Evolutionary conservation across 805 yeast species (phyloP), one percentile per base, ranked within the genome.

Genomic region (Metschnikowia sp.): DNA sequence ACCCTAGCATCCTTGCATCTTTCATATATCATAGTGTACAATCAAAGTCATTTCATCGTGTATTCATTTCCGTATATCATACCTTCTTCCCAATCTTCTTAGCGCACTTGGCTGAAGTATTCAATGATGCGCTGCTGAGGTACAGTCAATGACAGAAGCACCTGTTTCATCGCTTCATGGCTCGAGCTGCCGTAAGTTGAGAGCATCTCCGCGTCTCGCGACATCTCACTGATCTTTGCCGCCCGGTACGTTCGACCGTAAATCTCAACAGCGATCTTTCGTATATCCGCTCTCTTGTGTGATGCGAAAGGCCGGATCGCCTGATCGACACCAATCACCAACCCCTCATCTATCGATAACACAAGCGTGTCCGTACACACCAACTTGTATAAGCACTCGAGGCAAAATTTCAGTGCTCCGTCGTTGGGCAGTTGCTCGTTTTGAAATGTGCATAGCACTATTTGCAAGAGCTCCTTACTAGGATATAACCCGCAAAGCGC

Each of bases 41-140:
- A 22, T 19, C 13, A 38, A 38, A 28, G 18, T 38, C 36, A 34
- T 34, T 34, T 19, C 22, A 13, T 15, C 38, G 19, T 26, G 28
- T 35, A 22, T 22, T 22, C 26, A 22, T 22, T 22, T 22, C 26
- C 26, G 26, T 22, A 38, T 30, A 38, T 22, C 26, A 8, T 33
- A 18, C n/a, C 13, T 40, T 12, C 29, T 41, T 28, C 9, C 32
- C n/a, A 30, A 46, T 13, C 38, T n/a, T 28, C 9, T 28, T 15
- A 22, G 18, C 22, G 33, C 31, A 10, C 28, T 18, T 37, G 42
- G 39, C 69, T 65, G 56, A 77, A 79, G 51, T 74, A 72, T 46
- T 77, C 76, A 12, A 79, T 70, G 42, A 81, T 59, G 50, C 71
- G 76, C 44, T 61, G 63, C 47, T 79, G 83, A 1, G 79, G 68